Evolutionary conservation across 306 rosid genomes (phyloP).

Genomic region (Clitoria ternatea): DNA sequence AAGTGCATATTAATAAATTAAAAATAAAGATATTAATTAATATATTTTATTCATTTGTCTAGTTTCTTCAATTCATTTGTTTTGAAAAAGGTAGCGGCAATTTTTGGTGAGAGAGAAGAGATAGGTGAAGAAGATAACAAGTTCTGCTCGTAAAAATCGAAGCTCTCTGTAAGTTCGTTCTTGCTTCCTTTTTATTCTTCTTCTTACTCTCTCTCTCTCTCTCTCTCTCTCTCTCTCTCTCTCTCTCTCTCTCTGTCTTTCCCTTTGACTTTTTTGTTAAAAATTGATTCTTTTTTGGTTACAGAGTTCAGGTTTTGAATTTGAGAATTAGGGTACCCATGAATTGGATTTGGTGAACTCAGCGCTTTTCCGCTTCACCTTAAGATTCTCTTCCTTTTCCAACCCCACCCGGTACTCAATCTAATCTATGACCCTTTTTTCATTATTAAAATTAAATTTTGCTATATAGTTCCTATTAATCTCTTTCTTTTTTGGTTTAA

Average conservation of each 20-base stretch:
- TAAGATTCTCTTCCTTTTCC: constrained; percentile 26
- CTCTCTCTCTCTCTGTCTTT: neutral
- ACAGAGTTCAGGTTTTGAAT: constrained; percentile 20
- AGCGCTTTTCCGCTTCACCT: constrained; percentile 4
- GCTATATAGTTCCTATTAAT: neutral
- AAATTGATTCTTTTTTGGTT: neutral
- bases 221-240: neutral
- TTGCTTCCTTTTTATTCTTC: neutral
- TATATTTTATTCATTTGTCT: neutral
- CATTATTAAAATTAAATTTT: neutral
- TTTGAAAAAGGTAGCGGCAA: constrained; percentile 72
- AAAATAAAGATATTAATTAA: neutral
- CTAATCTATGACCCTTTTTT: neutral
- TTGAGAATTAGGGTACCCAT: constrained; percentile 13
- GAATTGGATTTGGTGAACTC: constrained; percentile 30
- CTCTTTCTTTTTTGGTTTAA: neutral
- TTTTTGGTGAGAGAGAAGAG: constrained; percentile 26
- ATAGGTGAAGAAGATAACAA: constrained; percentile 24
- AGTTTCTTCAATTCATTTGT: neutral
- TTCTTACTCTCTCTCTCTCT: no score
- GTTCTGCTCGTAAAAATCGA: constrained; percentile 28
- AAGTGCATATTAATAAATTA: neutral
- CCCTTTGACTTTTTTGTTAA: neutral
- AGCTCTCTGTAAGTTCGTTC: constrained; percentile 16
- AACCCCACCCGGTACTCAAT: constrained; percentile 40